Base-by-base conservation (phyloP, 2,329 filamentous ascomycete species). In the Aspergillus fructus region DNA sequence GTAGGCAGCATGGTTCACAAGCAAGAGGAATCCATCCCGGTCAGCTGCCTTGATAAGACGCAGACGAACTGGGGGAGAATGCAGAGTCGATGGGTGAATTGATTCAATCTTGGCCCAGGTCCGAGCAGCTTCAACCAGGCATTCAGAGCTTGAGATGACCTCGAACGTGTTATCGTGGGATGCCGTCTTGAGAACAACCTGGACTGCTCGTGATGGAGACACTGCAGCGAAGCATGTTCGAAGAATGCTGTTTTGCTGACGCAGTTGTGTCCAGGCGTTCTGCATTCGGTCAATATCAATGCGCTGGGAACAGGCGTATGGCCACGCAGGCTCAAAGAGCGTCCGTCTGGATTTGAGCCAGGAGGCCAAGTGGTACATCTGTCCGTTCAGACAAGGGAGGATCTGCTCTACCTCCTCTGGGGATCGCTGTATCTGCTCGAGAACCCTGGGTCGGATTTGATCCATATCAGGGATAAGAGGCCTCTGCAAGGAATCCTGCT, bases 1-100 rank as follows among this genome's bases (percentile, higher is more conserved):
- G 12, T 61, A 61, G 34, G 59, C 43, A n/a, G 59, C 56, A 48
- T 61, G 59, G 19, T 61, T 53, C 7, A 61, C 17, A 1, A 49
- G 54, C 5, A 61, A 9, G 8, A 61, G 23, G 15, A 61, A 39
- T 24, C 4, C 19, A 19, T 49, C 46, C 2, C 3, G 6, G 5
- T 34, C 46, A 2, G 11, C 12, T 2, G 4, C n/a, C 12, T 23
- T 4, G 9, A 49, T 17, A 3, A 49, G 30, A 17, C 33, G 9
- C 1, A 49, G 17, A 9, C 30, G 46, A n/a, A 37, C 46, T 12
- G 46, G 46, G 5, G 46, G 46, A 5, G 17, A 21, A 17, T 37
- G 9, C 6, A 49, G 46, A 37, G 19, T 33, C 12, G 30, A 49
- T 7, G 46, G 33, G 5, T 11, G 27, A 4, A 30, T 30, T 11